Evolutionary conservation across 2,329 filamentous ascomycete species (phyloP).

Genomic region (Pestalotiopsis sp.): DNA sequence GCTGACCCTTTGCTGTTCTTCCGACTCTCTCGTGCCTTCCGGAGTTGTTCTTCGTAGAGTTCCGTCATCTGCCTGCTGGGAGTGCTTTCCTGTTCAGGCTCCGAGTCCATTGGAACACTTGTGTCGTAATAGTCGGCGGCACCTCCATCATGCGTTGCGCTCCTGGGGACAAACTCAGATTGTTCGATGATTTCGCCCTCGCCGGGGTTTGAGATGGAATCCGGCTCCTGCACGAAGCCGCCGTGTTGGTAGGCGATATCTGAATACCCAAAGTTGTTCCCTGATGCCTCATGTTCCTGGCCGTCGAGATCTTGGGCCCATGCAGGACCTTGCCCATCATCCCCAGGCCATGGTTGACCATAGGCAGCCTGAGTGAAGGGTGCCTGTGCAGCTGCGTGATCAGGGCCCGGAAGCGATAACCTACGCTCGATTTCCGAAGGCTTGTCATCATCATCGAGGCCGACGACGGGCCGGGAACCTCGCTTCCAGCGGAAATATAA

Average conservation of each 20-base stretch:
- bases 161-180: constrained; percentile 9
- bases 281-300: constrained; percentile 20
- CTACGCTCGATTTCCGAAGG: constrained; percentile 4
- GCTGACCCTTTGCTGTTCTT: constrained; percentile 30
- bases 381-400: constrained; percentile 17
- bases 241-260: constrained; percentile 16
- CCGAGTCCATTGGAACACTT: constrained; percentile 34
- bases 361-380: constrained; percentile 9
- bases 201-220: constrained; percentile 23
- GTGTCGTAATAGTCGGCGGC: constrained; percentile 37
- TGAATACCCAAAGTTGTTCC: constrained; percentile 20
- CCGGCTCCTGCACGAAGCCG: constrained; percentile 22
- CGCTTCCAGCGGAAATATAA: constrained; percentile 34
- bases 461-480: constrained; percentile 13
- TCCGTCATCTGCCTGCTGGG: constrained; percentile 32
- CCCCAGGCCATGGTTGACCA: not conserved
- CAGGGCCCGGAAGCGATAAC: constrained; percentile 19
- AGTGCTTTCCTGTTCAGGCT: constrained; percentile 25
- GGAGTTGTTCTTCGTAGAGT: constrained; percentile 32
- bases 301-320: constrained; percentile 12
- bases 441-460: not conserved
- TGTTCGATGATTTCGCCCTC: constrained; percentile 17
- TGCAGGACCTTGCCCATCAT: not conserved
- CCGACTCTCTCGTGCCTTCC: constrained; percentile 29
- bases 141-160: constrained; percentile 20